Evolutionary conservation across 2,329 filamentous ascomycete genomes (phyloP).

Genomic region (Podosphaera xanthii): DNA sequence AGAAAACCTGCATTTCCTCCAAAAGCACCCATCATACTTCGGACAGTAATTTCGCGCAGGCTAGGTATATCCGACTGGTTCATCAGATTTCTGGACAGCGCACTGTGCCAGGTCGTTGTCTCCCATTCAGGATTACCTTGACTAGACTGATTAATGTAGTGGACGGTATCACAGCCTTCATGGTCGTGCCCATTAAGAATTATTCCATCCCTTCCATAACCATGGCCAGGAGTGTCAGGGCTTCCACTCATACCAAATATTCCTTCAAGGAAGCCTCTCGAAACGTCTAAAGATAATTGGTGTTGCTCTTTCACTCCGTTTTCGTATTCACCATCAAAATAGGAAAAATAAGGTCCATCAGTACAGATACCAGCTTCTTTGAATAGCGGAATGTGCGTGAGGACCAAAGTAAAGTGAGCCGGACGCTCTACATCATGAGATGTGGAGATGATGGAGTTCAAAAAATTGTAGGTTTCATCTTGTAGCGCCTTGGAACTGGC

Average conservation of each 20-base stretch:
- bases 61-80: constrained; percentile 26
- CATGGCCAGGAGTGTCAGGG: constrained; percentile 30
- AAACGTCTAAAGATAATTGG: constrained; percentile 53
- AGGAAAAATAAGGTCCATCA: constrained; percentile 64
- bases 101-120: constrained; percentile 24
- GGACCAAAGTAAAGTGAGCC: constrained; percentile 54
- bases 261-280: constrained; percentile 56
- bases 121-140: constrained; percentile 16
- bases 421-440: constrained; percentile 35
- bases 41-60: constrained; percentile 72
- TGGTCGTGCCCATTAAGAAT: constrained; percentile 91
- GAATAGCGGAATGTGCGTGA: constrained; percentile 82
- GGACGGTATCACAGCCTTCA: constrained; percentile 74
- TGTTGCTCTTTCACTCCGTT: constrained; percentile 76
- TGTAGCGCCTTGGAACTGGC: constrained; percentile 45
- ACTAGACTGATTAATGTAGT: constrained; percentile 48
- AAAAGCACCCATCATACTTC: constrained; percentile 96
- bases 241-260: constrained; percentile 58
- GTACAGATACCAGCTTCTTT: constrained; percentile 66
- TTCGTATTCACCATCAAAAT: constrained; percentile 41
- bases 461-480: constrained; percentile 52
- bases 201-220: constrained; percentile 48
- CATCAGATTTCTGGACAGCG: constrained; percentile 20
- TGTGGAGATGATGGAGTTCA: constrained; percentile 43
- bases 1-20: constrained; percentile 78